phyloP scores from a whole-genome alignment of 176 grass and related monocot species.

The Ananas comosus region DNA sequence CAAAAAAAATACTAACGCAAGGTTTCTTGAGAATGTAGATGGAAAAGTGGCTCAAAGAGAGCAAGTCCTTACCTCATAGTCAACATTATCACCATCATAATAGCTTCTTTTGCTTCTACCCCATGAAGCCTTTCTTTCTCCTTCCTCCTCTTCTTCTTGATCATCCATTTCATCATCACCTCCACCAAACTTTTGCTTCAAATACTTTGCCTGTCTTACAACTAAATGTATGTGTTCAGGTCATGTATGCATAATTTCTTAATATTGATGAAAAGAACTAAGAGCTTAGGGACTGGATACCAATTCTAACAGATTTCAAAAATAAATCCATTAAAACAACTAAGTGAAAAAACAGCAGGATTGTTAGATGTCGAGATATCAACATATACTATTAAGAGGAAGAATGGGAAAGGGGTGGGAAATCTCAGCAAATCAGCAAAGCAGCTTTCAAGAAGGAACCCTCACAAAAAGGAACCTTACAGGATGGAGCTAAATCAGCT shows the following conservation, averaged over 20 bases:
- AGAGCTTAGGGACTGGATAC: too few relatives aligned
- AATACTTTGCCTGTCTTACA: constrained; percentile 44
- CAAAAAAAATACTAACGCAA: too few relatives aligned
- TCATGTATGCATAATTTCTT: constrained; percentile 16
- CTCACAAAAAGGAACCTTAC: too few relatives aligned
- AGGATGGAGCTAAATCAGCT: too few relatives aligned
- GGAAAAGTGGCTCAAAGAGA: not conserved
- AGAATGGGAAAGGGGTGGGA: too few relatives aligned
- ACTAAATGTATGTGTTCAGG: constrained; percentile 30
- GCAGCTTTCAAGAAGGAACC: too few relatives aligned
- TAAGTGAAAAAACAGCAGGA: too few relatives aligned
- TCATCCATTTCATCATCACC: constrained; percentile 79
- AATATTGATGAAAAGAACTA: not conserved
- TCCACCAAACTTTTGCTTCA: constrained; percentile 55
- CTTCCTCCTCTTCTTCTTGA: constrained; percentile 47
- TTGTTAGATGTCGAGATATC: too few relatives aligned
- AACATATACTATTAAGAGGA: too few relatives aligned
- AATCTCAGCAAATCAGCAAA: too few relatives aligned
- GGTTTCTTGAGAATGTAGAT: not conserved
- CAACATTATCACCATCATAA: constrained; percentile 41
- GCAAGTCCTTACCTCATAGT: constrained; percentile 30
- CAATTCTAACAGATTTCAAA: too few relatives aligned
- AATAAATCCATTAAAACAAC: too few relatives aligned
- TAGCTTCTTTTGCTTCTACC: constrained; percentile 51
- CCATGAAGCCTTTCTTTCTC: constrained; percentile 32